Evolutionary conservation across 2,329 filamentous ascomycete species (phyloP).

Genomic region (Immersiporthe knoxdaviesiana): DNA sequence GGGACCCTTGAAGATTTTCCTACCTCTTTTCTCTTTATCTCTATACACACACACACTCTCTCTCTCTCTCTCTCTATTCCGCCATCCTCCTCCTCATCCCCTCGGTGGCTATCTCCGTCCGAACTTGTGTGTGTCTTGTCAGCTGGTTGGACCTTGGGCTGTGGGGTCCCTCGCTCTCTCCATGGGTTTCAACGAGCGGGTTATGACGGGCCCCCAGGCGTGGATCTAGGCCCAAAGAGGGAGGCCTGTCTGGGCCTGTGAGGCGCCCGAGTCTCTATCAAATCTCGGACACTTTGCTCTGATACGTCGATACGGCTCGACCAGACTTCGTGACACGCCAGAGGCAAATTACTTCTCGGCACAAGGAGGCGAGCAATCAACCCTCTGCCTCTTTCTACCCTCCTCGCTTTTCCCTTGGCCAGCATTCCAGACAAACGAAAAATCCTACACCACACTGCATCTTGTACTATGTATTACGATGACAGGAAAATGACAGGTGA

Average conservation of each 20-base stretch:
- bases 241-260: neutral
- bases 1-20: neutral
- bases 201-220: neutral
- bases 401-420: neutral
- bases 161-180: neutral
- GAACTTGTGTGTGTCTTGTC: neutral
- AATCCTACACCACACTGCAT: neutral
- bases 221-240: constrained; percentile 1
- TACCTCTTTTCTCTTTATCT: neutral
- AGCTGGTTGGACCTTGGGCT: neutral
- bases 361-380: neutral
- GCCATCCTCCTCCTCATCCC: too few species aligned
- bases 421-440: neutral
- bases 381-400: neutral
- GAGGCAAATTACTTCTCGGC: constrained; percentile 6
- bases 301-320: constrained; percentile 1
- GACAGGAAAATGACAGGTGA: neutral
- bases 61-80: too few species aligned
- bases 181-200: neutral
- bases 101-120: neutral
- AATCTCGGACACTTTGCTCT: constrained; percentile 2
- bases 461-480: neutral
- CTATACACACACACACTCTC: too few species aligned
- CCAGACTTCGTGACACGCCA: constrained; percentile 10
- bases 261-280: constrained; percentile 13